These are phyloP conservation scores for Kuraishia borneana DNA, from an alignment of 805 yeast genomes.

Conservation along the genomic window DNA sequence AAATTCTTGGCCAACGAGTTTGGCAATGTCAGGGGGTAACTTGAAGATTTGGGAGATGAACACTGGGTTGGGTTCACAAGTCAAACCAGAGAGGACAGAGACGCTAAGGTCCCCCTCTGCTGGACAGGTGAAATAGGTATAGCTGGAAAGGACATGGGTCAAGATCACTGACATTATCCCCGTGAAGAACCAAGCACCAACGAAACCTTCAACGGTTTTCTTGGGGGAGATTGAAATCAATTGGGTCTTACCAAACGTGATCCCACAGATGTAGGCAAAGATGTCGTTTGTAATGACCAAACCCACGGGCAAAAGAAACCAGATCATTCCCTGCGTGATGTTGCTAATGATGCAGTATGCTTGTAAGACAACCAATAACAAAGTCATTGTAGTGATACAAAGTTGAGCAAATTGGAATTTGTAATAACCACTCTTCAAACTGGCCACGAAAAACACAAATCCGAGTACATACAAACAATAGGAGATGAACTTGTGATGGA, in stretches of 20 bases:
- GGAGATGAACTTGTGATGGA: conserved; percentile 75
- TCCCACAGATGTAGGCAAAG: conserved; percentile 94
- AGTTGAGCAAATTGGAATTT: conserved; percentile 91
- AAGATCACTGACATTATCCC: conserved; percentile 59
- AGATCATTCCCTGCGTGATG: conserved; percentile 79
- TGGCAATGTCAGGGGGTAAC: conserved; percentile 59
- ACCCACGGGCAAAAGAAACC: conserved; percentile 90
- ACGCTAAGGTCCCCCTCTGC: conserved; percentile 52
- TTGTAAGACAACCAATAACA: conserved; percentile 83
- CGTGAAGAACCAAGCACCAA: conserved; percentile 97
- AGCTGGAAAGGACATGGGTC: conserved; percentile 51
- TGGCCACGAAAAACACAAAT: conserved; percentile 80
- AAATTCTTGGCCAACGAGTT: conserved; percentile 25
- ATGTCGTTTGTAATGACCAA: conserved; percentile 91
- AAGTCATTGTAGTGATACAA: conserved; percentile 89
- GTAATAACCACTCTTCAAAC: conserved; percentile 80
- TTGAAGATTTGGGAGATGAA: conserved; percentile 71
- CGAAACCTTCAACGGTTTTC: conserved; percentile 93
- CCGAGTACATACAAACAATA: conserved; percentile 82
- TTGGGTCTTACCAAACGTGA: conserved; percentile 89
- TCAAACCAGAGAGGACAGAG: conserved; percentile 49
- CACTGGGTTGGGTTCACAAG: conserved; percentile 83
- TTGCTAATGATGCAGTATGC: conserved; percentile 88
- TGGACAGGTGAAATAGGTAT: conserved; percentile 81
- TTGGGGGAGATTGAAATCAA: conserved; percentile 91